Conservation (phyloP, 768 basidiomycete genomes). For the Russula compacta region DNA sequence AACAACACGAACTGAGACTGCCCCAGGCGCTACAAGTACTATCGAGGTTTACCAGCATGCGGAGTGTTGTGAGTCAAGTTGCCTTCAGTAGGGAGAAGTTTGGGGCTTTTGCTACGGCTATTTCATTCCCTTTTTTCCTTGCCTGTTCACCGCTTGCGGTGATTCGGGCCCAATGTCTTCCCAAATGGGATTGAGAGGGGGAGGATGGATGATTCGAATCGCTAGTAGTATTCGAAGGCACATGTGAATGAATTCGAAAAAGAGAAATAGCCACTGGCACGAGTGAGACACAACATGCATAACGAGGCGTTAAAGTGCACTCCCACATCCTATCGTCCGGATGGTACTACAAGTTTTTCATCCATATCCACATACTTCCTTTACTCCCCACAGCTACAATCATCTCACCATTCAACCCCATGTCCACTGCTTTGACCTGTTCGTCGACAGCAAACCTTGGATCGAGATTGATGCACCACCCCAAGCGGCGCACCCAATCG, state of each 20-base stretch:
- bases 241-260: background rate
- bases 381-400: constrained; percentile 11
- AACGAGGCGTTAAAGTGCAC: too few relatives aligned
- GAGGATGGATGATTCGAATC: background rate
- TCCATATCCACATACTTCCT: constrained; percentile 16
- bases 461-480: constrained; percentile 6
- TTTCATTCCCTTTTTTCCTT: background rate
- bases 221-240: background rate
- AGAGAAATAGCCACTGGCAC: background rate
- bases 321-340: too few relatives aligned
- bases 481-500: constrained; percentile 1
- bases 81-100: background rate
- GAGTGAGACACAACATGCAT: too few relatives aligned
- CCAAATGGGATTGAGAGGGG: background rate
- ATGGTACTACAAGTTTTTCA: background rate
- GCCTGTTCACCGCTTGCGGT: background rate
- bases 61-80: constrained; percentile 8
- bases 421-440: constrained; percentile 9
- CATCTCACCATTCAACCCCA: constrained; percentile 9
- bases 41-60: background rate
- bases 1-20: too few relatives aligned
- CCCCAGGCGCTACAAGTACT: too few relatives aligned
- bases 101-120: background rate
- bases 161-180: constrained; percentile 6
- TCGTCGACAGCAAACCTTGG: background rate